Evolutionary conservation across 2,329 filamentous ascomycete species (phyloP).

Genomic region (Diaporthe helianthi): DNA sequence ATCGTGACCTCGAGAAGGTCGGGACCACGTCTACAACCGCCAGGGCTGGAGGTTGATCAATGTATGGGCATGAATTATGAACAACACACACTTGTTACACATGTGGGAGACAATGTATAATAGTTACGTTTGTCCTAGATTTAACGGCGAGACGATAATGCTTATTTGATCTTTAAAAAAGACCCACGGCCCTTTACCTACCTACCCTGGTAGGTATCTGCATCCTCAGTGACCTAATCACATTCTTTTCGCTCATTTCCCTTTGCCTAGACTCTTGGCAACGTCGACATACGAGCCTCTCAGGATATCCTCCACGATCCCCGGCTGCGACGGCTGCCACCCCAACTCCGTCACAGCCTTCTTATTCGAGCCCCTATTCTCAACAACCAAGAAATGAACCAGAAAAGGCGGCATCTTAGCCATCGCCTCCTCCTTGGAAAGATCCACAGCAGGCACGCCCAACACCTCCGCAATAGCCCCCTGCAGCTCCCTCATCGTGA

Average conservation of each 20-base stretch:
- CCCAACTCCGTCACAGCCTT: constrained; percentile 49
- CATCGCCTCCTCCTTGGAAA: constrained; percentile 41
- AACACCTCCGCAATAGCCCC: constrained; percentile 39
- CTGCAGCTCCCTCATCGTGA: constrained; percentile 24
- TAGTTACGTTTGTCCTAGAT: not conserved
- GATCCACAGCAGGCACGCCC: constrained; percentile 37
- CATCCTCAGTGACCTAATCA: too few relatives aligned
- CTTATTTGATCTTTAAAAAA: not conserved
- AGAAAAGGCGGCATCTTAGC: constrained; percentile 42
- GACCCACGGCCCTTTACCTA: not conserved
- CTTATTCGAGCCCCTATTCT: constrained; percentile 44
- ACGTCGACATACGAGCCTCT: constrained; percentile 39
- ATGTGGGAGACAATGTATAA: not conserved
- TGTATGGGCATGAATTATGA: not conserved
- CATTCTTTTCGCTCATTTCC: not conserved
- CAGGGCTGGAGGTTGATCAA: not conserved
- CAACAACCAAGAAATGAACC: constrained; percentile 43
- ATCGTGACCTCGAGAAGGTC: constrained; percentile 17
- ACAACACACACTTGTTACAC: not conserved
- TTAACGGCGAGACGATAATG: not conserved
- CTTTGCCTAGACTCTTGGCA: not conserved
- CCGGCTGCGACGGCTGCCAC: constrained; percentile 45
- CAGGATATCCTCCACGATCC: constrained; percentile 46
- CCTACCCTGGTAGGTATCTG: too few relatives aligned
- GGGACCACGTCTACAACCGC: not conserved